Percentiles rank a stretch among this genome's conserved stretches.
phyloP scores from a whole-genome alignment of 148 eudicot species.

The Rheum nobile region DNA sequence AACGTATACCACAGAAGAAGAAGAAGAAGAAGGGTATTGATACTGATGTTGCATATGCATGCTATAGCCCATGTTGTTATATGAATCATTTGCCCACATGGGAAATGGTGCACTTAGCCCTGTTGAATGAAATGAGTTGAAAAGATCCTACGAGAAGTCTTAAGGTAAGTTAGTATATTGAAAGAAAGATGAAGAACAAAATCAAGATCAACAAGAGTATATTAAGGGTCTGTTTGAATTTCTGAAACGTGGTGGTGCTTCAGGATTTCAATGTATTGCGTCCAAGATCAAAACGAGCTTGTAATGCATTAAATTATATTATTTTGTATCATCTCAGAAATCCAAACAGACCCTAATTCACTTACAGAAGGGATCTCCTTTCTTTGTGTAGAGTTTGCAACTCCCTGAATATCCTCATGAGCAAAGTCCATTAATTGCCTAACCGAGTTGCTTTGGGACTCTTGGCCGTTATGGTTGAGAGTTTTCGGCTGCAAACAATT shows the following conservation, averaged over 20 bases:
- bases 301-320: no score
- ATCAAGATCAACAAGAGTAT: not conserved
- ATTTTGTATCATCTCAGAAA: no score
- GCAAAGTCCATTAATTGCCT: not conserved
- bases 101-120: slow-evolving; percentile 20
- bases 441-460: not conserved
- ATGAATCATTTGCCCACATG: slow-evolving; percentile 37
- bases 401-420: not conserved
- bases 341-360: no score
- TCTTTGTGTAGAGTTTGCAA: not conserved
- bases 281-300: no score
- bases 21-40: slow-evolving; percentile 28
- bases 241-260: no score
- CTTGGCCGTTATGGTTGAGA: not conserved
- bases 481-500: not conserved
- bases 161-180: not conserved
- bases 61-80: slow-evolving; percentile 40
- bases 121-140: slow-evolving; percentile 30
- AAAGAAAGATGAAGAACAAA: not conserved
- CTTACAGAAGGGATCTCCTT: slow-evolving; percentile 21
- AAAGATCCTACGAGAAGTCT: slow-evolving; percentile 43
- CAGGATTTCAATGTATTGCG: no score
- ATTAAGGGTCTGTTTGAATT: no score
- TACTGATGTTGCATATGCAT: slow-evolving; percentile 45
- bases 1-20: slow-evolving; percentile 32